These are phyloP conservation scores for Strigomonas culicis DNA, from an alignment of 208 protist species.

Conservation along the genomic window DNA sequence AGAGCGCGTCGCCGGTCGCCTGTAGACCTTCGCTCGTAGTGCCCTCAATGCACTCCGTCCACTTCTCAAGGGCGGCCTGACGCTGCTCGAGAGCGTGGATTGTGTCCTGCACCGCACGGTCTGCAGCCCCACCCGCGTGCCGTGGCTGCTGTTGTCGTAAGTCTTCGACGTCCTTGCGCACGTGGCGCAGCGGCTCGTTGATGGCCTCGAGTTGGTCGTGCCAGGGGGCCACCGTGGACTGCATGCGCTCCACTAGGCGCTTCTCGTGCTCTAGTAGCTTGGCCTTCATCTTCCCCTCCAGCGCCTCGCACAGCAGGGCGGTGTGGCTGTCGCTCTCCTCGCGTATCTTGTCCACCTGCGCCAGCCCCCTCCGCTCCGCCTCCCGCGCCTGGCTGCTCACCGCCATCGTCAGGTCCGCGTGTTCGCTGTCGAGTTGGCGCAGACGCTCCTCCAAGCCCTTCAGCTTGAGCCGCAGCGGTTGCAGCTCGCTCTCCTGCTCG, in stretches of 20 bases:
- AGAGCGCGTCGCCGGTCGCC: slow-evolving; percentile 33
- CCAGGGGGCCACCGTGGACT: no score
- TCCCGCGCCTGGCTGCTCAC: neutral
- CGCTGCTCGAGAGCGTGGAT: neutral
- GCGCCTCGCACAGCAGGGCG: neutral
- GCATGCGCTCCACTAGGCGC: no score
- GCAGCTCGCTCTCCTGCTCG: slow-evolving; percentile 10
- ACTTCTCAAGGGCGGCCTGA: neutral
- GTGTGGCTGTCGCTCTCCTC: neutral
- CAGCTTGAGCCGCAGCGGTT: slow-evolving; percentile 17
- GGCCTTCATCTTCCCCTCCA: neutral
- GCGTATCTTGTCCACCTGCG: neutral
- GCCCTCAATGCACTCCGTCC: neutral
- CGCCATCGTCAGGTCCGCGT: slow-evolving; percentile 5
- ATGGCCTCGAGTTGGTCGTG: neutral
- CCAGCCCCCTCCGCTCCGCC: neutral
- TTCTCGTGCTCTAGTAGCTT: no score
- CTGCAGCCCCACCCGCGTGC: no score
- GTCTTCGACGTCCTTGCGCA: neutral
- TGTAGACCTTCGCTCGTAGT: slow-evolving; percentile 15
- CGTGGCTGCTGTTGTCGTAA: neutral
- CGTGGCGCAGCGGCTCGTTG: neutral
- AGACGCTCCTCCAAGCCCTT: slow-evolving; percentile 13
- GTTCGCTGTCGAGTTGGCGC: neutral
- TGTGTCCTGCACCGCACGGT: neutral